Conservation (phyloP, 768 basidiomycete genomes). For the Suillus americanus region DNA sequence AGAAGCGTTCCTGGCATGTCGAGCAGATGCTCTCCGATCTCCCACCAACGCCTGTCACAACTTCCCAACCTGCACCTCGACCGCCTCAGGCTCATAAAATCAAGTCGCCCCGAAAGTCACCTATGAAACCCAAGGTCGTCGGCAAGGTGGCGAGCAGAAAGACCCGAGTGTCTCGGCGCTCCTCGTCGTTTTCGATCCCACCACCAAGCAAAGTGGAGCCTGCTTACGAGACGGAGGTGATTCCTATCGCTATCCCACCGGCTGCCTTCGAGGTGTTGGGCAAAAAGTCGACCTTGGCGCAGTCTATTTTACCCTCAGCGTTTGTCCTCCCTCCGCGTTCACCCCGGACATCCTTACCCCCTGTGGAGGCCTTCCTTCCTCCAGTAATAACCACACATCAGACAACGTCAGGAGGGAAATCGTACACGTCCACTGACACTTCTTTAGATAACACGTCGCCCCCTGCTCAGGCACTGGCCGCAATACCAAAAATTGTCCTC, state of each 20-base stretch:
- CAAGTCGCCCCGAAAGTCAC: slow-evolving; percentile 45
- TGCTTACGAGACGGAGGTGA: slow-evolving; percentile 55
- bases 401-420: slow-evolving; percentile 1
- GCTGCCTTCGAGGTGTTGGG: slow-evolving; percentile 29
- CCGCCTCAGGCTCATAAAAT: slow-evolving; percentile 21
- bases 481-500: slow-evolving; percentile 4
- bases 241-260: slow-evolving; percentile 25
- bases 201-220: slow-evolving; percentile 38
- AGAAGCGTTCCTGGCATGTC: slow-evolving; percentile 73
- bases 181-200: slow-evolving; percentile 38
- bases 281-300: slow-evolving; percentile 25
- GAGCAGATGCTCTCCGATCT: slow-evolving; percentile 60
- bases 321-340: slow-evolving; percentile 82
- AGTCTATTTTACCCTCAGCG: slow-evolving; percentile 61
- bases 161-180: slow-evolving; percentile 45
- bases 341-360: slow-evolving; percentile 63
- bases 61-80: slow-evolving; percentile 25
- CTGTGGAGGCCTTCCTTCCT: slow-evolving; percentile 40
- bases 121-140: slow-evolving; percentile 44
- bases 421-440: background rate
- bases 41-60: slow-evolving; percentile 41
- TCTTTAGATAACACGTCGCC: slow-evolving; percentile 19
- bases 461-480: slow-evolving; percentile 12
- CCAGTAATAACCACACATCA: slow-evolving; percentile 23
- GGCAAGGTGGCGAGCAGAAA: slow-evolving; percentile 50